Base-by-base conservation (phyloP, 768 basidiomycete species). In the Pholiota microspora region DNA sequence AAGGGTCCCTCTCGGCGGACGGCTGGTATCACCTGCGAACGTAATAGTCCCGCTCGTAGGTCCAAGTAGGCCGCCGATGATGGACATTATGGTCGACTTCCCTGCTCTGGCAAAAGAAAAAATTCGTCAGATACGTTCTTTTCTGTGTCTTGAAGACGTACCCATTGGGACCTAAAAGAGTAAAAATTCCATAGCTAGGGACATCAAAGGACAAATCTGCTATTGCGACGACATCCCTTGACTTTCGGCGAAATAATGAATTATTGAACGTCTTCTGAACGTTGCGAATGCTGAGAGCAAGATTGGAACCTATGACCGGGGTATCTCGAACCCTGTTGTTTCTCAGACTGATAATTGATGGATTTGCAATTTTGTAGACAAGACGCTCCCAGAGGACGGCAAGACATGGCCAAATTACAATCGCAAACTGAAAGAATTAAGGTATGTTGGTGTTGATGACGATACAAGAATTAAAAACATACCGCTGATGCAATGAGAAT, bases 81-180 rank as follows among this genome's bases (percentile, higher is more conserved):
- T 79, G 1, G 85, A 86, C 24, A 92, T 73, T 0, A 80, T 70
- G 0, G 89, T 92, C 0, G 87, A 89, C 68, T 91, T 92, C 16
- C 89, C 89, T 6, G 89, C 88, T 6, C 89, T 89, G 55, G 40
- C 9, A 21, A n/a, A 36, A 31, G 29, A 31, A 46, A 45, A 51
- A 52, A n/a, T n/a, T 28, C 4, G 15, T 51, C 45, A 42, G 28
- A 18, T 1, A 54, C 55, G 49, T 32, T 21, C 3, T 1, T 36
- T 45, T 13, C 13, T 7, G 34, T n/a, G n/a, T n/a, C n/a, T 5
- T 50, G 2, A 2, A 42, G 21, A 69, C 73, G 25, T 29, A 77
- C 84, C 86, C 86, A 57, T 89, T 88, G 1, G 88, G 83, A 24
- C 89, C 89, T 10, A 91, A 70, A 6, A 92, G 72, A 24, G 89